These are phyloP conservation scores for Lachancea lanzarotensis DNA, from an alignment of 805 yeast species.

Conservation along the genomic window DNA sequence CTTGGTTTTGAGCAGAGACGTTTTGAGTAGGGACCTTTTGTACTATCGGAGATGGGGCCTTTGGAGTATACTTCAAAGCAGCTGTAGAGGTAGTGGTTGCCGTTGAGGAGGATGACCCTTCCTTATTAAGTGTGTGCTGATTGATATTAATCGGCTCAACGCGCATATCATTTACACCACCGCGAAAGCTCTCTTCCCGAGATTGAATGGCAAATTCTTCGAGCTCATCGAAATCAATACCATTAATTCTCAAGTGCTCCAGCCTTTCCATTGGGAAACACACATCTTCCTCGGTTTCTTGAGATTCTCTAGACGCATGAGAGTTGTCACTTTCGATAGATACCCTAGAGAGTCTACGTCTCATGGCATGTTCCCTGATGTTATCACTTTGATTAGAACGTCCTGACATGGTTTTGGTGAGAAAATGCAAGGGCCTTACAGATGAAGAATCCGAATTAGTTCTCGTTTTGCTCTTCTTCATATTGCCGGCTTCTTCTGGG, in stretches of 20 bases:
- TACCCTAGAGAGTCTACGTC: constrained; percentile 30
- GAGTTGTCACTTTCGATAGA: constrained; percentile 60
- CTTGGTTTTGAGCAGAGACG: not conserved
- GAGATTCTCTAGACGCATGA: constrained; percentile 69
- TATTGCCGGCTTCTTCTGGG: constrained; percentile 12
- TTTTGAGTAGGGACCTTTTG: not conserved
- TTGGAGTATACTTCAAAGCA: constrained; percentile 59
- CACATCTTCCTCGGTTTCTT: constrained; percentile 95
- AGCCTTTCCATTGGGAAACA: constrained; percentile 83
- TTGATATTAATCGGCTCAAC: constrained; percentile 3
- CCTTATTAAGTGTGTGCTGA: constrained; percentile 1
- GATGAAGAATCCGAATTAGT: constrained; percentile 9
- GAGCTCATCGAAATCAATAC: constrained; percentile 86
- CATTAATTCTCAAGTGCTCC: constrained; percentile 55
- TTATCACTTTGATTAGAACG: constrained; percentile 27
- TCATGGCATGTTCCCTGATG: constrained; percentile 32
- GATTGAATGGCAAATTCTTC: constrained; percentile 52
- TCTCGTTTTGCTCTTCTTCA: constrained; percentile 9
- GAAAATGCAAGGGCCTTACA: constrained; percentile 6
- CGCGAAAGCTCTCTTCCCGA: constrained; percentile 15
- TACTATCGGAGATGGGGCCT: constrained; percentile 3
- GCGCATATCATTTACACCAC: constrained; percentile 7
- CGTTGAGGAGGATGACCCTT: constrained; percentile 30
- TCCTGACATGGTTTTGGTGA: constrained; percentile 9
- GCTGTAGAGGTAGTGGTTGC: constrained; percentile 39